Evolutionary conservation across 2,329 filamentous ascomycete genomes (phyloP), one percentile per base, ranked within the genome.

Genomic region (Neofusicoccum cordaticola): DNA sequence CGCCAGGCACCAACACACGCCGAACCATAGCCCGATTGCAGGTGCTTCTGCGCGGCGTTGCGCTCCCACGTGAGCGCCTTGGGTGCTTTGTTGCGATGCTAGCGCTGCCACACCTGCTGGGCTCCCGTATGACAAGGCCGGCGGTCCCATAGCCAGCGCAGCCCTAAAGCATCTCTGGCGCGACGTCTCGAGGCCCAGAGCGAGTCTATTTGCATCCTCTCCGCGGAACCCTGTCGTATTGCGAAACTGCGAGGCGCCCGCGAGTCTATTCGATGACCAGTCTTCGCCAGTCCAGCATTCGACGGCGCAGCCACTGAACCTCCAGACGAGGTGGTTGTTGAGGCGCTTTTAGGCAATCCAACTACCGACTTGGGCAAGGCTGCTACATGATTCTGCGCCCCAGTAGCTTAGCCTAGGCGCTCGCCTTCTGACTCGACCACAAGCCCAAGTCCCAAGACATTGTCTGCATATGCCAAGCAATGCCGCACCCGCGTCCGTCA

Each of bases 341-440:
- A 17, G 53, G 22, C 53, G 15, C 15, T 27, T 19, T 9, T 45
- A 15, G 53, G 39, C 53, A 58, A 58, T 58, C 53, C 13, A 45
- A 57, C 39, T 57, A 22, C 53, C 53, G 39, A 22, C 27, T 45
- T 58, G 41, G 56, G 56, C 41, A 58, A 47, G 34, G 56, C 56
- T 58, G 41, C 42, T 47, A 41, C 56, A 47, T 41, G 56, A 45
- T 45, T 15, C 15, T 27, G 17, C n/a, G 27, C 56, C 56, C 52
- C 37, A 44, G 37, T 12, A 37, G 31, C 41, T 58, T 41, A 58
- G 27, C 27, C 11, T 11, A 39, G 41, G 41, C 56, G 42, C 22
- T 34, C 56, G 56, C n/a, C 11, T 4, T 44, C 39, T 57, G 53
- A 57, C 53, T 57, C 53, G 53, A 17, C 53, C n/a, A 34, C 39